A percentile compares a stretch with the other conserved stretches of the same genome.
Conservation (phyloP, 2,329 filamentous ascomycete genomes). For the Rosellinia necatrix region DNA sequence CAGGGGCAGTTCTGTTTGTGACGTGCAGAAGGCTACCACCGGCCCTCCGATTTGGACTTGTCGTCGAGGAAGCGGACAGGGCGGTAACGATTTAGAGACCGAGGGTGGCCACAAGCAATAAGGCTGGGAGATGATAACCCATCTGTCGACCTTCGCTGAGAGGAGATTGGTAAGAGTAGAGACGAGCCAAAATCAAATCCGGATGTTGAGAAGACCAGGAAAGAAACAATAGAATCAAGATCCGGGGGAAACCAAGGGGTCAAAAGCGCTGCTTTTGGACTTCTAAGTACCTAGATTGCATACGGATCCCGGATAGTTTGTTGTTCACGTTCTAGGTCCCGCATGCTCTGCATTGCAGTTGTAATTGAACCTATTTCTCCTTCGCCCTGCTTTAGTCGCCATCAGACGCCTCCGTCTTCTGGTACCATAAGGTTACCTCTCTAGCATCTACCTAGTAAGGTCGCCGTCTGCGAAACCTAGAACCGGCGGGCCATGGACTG, state of each 20-base stretch:
- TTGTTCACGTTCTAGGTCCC: neutral
- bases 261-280: neutral
- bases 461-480: slow-evolving; percentile 17
- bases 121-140: neutral
- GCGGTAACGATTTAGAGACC: neutral
- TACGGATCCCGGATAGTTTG: neutral
- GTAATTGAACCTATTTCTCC: slow-evolving; percentile 5
- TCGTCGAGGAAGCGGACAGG: no score
- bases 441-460: slow-evolving; percentile 8
- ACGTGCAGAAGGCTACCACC: no score
- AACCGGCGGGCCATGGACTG: slow-evolving; percentile 1
- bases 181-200: neutral
- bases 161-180: neutral
- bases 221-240: neutral
- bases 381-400: neutral
- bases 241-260: neutral
- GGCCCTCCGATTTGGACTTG: no score
- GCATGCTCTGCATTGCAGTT: slow-evolving; percentile 9
- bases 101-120: neutral
- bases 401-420: neutral
- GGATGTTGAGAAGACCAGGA: neutral
- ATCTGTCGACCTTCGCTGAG: neutral
- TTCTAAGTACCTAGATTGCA: neutral
- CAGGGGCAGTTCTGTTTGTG: neutral
- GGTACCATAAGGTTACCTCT: slow-evolving; percentile 16